These are phyloP conservation scores for Cichorium intybus DNA, from an alignment of 140 eudicot genomes.

Conservation along the genomic window DNA sequence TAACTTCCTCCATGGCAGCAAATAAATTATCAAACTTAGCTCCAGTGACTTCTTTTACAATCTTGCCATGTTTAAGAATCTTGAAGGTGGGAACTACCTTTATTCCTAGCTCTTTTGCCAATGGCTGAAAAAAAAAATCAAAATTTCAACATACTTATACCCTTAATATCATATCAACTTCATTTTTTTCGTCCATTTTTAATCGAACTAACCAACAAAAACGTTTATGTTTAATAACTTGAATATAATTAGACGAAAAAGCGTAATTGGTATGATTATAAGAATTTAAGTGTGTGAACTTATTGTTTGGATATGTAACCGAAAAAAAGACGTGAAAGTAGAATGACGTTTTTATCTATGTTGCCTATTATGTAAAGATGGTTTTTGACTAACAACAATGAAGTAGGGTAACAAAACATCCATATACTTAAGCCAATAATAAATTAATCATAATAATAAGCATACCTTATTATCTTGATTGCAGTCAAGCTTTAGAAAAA, in stretches of 20 bases:
- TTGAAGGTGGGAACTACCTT: constrained; percentile 92
- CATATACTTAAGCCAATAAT: not conserved
- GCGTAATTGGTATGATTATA: constrained; percentile 8
- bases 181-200: not conserved
- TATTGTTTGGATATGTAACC: not conserved
- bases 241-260: constrained; percentile 4
- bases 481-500: constrained; percentile 81
- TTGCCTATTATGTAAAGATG: not conserved
- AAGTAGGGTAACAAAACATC: not conserved
- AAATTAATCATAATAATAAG: not conserved
- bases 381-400: not conserved
- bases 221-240: too few species aligned
- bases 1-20: constrained; percentile 55
- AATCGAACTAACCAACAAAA: not conserved
- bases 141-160: not conserved
- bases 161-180: too few species aligned
- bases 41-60: constrained; percentile 75
- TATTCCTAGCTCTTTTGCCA: constrained; percentile 86
- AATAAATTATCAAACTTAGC: constrained; percentile 69
- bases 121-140: constrained; percentile 44
- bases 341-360: not conserved
- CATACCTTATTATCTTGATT: constrained; percentile 79
- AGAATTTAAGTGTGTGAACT: not conserved
- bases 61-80: constrained; percentile 65
- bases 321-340: not conserved